Conservation (phyloP, 2,329 filamentous ascomycete species). For the Fusarium tanahbumbuense region DNA sequence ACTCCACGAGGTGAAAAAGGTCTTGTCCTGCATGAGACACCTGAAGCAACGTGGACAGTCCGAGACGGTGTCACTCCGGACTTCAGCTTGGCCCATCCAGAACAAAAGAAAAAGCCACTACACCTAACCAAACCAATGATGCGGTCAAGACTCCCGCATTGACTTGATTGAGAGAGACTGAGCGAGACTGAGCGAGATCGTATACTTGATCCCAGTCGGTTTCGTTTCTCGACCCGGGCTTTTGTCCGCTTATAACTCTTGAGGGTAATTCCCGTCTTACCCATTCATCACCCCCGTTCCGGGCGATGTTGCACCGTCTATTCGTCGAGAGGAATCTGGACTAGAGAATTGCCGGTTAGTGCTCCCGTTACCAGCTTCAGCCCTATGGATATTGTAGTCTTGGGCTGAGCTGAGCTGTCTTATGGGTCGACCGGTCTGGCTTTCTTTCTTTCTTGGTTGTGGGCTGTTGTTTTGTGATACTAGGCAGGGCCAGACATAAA, state of each 20-base stretch:
- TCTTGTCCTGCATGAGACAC: neutral
- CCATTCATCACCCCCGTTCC: neutral
- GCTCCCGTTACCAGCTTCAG: conserved; percentile 11
- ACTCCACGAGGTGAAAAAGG: neutral
- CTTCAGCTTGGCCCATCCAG: neutral
- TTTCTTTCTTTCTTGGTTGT: neutral
- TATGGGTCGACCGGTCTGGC: neutral
- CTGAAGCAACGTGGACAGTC: neutral
- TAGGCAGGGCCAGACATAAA: conserved; percentile 23
- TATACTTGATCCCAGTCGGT: conserved; percentile 4
- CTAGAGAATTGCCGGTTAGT: neutral
- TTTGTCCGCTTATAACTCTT: neutral
- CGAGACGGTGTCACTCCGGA: neutral
- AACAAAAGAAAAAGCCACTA: neutral
- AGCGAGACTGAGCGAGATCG: neutral
- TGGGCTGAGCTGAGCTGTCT: neutral
- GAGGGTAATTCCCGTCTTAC: neutral
- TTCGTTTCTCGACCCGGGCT: neutral
- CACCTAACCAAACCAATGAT: neutral
- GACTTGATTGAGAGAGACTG: neutral
- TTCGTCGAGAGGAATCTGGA: neutral
- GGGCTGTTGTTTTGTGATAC: conserved; percentile 17
- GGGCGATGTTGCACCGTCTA: conserved; percentile 9
- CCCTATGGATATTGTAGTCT: conserved; percentile 15
- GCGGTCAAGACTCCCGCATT: neutral